Conservation (phyloP, 1,284 basidiomycete genomes). For the Golubevia sp. region DNA sequence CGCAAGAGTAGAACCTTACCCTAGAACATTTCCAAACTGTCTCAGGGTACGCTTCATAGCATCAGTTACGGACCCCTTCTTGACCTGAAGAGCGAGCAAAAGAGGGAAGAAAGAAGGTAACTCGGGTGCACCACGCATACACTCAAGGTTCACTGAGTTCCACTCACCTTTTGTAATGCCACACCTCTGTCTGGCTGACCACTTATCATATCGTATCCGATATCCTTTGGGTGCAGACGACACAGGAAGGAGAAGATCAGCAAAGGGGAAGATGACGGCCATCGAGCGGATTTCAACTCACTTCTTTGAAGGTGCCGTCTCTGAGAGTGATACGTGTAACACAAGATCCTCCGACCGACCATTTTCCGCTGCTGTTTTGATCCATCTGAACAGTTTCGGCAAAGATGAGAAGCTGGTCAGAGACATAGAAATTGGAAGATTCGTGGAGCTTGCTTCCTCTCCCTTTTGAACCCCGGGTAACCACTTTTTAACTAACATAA, state of each 20-base stretch:
- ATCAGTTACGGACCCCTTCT: constrained; percentile 97
- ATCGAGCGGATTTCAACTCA: constrained; percentile 64
- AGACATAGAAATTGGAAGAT: constrained; percentile 2
- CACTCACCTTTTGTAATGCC: no score
- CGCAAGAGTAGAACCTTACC: constrained; percentile 63
- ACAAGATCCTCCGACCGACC: constrained; percentile 79
- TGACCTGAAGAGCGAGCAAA: constrained; percentile 69
- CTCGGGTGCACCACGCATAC: no score
- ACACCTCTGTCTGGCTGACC: no score
- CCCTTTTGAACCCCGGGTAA: not conserved
- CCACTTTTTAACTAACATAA: constrained; percentile 63
- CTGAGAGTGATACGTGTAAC: constrained; percentile 83
- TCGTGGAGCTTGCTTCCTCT: not conserved
- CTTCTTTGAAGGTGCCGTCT: constrained; percentile 86
- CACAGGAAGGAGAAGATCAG: no score
- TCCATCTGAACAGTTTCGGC: no score
- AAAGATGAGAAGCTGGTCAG: no score
- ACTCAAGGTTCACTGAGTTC: no score
- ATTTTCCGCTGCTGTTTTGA: constrained; percentile 69
- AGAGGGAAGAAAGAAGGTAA: constrained; percentile 3
- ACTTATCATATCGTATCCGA: no score
- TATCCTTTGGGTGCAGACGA: no score
- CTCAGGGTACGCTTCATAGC: constrained; percentile 86
- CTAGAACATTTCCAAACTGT: constrained; percentile 90
- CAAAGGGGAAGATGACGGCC: constrained; percentile 56